Evolutionary conservation across 139 green algal genomes (phyloP).

Genomic region (Volvox africanus): DNA sequence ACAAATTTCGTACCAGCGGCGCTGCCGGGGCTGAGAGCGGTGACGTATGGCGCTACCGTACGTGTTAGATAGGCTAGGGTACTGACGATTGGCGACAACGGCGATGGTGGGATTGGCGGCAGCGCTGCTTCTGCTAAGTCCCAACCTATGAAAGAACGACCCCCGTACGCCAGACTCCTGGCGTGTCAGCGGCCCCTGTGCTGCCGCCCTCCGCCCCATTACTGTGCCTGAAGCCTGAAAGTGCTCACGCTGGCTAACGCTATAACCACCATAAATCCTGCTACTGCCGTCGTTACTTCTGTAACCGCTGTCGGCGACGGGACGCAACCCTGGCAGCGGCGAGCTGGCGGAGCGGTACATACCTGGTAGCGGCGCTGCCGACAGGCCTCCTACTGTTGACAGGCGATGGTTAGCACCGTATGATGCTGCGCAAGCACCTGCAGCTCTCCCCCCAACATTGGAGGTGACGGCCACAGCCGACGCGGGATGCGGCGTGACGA

Average conservation of each 20-base stretch:
- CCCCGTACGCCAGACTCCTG: too few species aligned
- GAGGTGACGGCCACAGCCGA: background rate
- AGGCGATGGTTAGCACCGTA: background rate
- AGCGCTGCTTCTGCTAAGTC: too few species aligned
- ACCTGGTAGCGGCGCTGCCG: background rate
- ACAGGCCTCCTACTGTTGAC: background rate
- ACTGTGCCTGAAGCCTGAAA: too few species aligned
- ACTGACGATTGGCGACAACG: too few species aligned
- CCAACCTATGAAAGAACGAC: too few species aligned
- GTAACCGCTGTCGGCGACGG: background rate
- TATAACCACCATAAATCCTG: background rate
- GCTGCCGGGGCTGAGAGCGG: background rate
- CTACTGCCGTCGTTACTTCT: background rate
- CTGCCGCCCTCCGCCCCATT: too few species aligned
- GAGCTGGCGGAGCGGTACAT: background rate
- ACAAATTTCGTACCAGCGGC: background rate
- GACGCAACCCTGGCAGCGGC: background rate
- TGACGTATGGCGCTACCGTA: background rate
- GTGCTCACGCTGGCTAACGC: background rate
- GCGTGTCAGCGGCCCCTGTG: too few species aligned
- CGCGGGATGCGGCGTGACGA: conserved; percentile 22
- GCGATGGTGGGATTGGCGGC: too few species aligned
- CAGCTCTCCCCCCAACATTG: background rate
- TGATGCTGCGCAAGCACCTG: background rate
- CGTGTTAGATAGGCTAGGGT: background rate